Evolutionary conservation across 441 rosid genomes (phyloP).

Genomic region (Euphorbia schlechtendalii): DNA sequence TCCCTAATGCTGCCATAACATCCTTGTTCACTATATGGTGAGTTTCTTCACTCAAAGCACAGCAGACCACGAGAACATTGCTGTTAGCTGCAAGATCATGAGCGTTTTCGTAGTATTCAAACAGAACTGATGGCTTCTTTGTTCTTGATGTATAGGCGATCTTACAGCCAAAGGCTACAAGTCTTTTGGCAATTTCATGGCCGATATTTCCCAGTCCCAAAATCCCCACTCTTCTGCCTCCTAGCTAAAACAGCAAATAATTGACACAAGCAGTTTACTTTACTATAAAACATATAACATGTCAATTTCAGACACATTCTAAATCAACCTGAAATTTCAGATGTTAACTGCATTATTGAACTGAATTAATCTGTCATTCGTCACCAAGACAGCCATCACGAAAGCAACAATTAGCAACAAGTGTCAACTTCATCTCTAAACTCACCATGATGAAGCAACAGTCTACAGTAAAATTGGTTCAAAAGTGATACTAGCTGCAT

Average conservation of each 20-base stretch:
- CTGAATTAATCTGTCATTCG: not conserved
- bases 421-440: not conserved
- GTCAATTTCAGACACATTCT: not conserved
- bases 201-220: constrained; percentile 56
- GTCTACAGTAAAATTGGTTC: not conserved
- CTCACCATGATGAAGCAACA: not conserved
- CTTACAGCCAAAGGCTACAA: constrained; percentile 45
- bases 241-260: constrained; percentile 28
- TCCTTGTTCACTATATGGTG: constrained; percentile 39
- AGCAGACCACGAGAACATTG: constrained; percentile 45
- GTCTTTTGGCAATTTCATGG: constrained; percentile 44
- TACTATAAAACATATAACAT: not conserved
- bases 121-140: constrained; percentile 31
- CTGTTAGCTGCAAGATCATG: constrained; percentile 39
- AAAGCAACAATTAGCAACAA: not conserved
- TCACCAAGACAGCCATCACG: not conserved
- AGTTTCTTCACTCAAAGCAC: constrained; percentile 33
- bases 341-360: not conserved
- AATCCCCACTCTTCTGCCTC: constrained; percentile 54
- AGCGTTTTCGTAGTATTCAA: constrained; percentile 31
- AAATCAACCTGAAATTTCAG: not conserved
- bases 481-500: not conserved
- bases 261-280: not conserved
- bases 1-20: constrained; percentile 52
- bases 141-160: constrained; percentile 50